phyloP scores from a whole-genome alignment of 1,284 basidiomycete species.

The Ustilago xerochloae region DNA sequence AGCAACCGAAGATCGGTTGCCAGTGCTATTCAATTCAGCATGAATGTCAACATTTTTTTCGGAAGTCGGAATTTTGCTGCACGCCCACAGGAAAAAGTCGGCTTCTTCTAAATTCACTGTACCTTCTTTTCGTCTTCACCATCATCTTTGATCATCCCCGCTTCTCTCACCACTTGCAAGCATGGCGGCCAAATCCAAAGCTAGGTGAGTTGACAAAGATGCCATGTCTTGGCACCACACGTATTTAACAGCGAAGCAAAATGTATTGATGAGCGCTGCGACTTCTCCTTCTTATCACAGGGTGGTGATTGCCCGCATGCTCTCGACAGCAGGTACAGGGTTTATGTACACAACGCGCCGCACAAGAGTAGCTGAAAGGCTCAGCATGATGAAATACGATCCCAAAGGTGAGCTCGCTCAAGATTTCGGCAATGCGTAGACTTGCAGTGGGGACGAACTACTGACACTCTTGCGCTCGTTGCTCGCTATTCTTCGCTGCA shows the following conservation, averaged over 20 bases:
- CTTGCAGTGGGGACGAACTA: background rate
- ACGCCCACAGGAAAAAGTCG: conserved; percentile 9
- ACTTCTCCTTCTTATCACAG: conserved; percentile 16
- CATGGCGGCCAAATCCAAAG: conserved; percentile 65
- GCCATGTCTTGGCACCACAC: background rate
- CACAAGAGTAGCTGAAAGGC: conserved; percentile 55
- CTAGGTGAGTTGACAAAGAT: conserved; percentile 42
- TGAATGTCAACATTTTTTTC: no score
- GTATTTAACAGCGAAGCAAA: background rate
- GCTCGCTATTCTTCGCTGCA: conserved; percentile 8
- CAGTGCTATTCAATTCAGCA: no score
- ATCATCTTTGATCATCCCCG: background rate
- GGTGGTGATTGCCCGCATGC: conserved; percentile 64
- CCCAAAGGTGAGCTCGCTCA: conserved; percentile 52
- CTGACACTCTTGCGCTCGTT: background rate
- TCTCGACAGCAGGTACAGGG: conserved; percentile 66
- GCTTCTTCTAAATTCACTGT: background rate
- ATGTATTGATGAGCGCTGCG: background rate
- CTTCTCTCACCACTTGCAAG: background rate
- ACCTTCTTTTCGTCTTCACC: background rate
- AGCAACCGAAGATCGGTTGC: no score
- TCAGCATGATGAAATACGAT: conserved; percentile 67
- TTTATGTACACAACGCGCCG: conserved; percentile 65
- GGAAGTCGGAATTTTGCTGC: background rate
- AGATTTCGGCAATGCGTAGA: no score